These are phyloP conservation scores for Citrus hindsii DNA, from an alignment of 345 rosid genomes.

Conservation along the genomic window DNA sequence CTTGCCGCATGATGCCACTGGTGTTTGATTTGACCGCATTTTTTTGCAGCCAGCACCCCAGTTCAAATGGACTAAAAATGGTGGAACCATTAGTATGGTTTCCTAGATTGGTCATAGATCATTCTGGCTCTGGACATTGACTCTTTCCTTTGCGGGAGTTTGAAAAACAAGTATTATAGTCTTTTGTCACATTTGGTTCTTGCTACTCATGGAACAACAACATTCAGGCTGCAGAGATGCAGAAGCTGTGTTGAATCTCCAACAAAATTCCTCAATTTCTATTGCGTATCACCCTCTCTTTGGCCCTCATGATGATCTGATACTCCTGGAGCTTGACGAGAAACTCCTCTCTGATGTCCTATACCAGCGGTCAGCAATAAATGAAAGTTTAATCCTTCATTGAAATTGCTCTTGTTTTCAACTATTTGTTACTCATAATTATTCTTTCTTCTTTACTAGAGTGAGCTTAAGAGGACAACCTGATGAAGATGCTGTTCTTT, in stretches of 20 bases:
- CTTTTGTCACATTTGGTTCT: neutral
- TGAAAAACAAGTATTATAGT: neutral
- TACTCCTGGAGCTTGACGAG: slow-evolving; percentile 76
- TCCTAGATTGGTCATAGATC: neutral
- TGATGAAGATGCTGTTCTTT: slow-evolving; percentile 89
- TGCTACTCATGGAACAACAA: slow-evolving; percentile 27
- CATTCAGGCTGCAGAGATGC: slow-evolving; percentile 41
- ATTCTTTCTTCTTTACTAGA: slow-evolving; percentile 27
- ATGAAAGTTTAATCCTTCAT: neutral
- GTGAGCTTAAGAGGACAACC: slow-evolving; percentile 76
- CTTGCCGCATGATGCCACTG: neutral
- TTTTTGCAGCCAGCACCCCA: neutral
- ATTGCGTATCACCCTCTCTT: slow-evolving; percentile 64
- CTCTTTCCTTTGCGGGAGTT: neutral
- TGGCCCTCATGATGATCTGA: slow-evolving; percentile 64
- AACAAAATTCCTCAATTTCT: slow-evolving; percentile 44
- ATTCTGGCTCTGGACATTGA: neutral
- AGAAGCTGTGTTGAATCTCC: slow-evolving; percentile 55
- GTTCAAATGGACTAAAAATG: neutral
- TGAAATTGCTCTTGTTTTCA: neutral
- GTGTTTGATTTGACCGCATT: neutral
- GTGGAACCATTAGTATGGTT: neutral
- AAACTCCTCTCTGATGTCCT: slow-evolving; percentile 63
- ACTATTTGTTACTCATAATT: neutral
- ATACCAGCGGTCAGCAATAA: slow-evolving; percentile 45